Percentiles rank a stretch among this genome's conserved stretches.
Evolutionary conservation across 1,139 yeast species (phyloP).

Genomic region (Lodderomyces parapsilosis): DNA sequence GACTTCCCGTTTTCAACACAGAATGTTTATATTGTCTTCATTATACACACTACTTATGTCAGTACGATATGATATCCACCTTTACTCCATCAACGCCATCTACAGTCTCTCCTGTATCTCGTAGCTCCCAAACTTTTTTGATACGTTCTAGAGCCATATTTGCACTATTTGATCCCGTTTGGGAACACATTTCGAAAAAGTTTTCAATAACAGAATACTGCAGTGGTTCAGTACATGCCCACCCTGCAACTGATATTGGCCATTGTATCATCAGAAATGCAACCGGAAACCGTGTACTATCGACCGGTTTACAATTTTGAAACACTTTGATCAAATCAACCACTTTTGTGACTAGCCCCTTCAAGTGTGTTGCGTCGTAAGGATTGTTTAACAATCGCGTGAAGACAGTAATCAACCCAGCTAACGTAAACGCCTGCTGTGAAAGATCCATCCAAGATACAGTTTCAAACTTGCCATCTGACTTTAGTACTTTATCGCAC

Average conservation of each 20-base stretch:
- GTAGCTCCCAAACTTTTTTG: conserved; percentile 34
- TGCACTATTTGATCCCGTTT: conserved; percentile 50
- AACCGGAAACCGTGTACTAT: conserved; percentile 8
- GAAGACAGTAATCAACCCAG: conserved; percentile 26
- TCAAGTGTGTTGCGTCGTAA: conserved; percentile 31
- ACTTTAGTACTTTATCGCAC: conserved; percentile 11
- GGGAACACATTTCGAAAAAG: conserved; percentile 37
- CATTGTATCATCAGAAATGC: conserved; percentile 49
- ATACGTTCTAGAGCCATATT: conserved; percentile 38
- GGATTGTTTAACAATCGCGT: conserved; percentile 28
- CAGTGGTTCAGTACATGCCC: conserved; percentile 42
- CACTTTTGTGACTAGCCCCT: conserved; percentile 23
- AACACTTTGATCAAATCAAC: conserved; percentile 24
- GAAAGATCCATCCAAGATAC: conserved; percentile 36
- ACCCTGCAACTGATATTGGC: conserved; percentile 58
- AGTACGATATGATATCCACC: conserved; percentile 25
- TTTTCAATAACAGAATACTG: conserved; percentile 41
- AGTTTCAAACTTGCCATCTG: conserved; percentile 7
- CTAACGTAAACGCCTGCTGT: conserved; percentile 31
- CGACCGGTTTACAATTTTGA: conserved; percentile 17
- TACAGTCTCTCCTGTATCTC: conserved; percentile 23
- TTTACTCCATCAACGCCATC: conserved; percentile 25
- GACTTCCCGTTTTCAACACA: conserved; percentile 2
- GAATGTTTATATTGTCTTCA: too few species aligned
- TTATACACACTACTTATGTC: too few species aligned